Conservation (phyloP, 768 basidiomycete species). For the Russula griseocarnosa region DNA sequence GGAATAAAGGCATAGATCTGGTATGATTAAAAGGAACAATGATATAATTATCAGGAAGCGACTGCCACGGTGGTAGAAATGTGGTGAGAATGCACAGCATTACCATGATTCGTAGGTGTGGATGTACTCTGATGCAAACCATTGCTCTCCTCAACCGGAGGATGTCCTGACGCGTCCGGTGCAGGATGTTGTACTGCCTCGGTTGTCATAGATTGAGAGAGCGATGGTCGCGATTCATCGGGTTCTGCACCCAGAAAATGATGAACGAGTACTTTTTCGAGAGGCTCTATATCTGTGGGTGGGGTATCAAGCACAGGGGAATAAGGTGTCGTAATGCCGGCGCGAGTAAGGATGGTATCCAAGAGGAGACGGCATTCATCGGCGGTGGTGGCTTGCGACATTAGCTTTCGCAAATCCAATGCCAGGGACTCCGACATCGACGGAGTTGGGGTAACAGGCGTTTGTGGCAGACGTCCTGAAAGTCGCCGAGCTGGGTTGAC, state of each 20-base stretch:
- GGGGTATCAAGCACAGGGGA: slow-evolving; percentile 33
- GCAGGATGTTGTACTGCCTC: not conserved
- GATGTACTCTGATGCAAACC: not conserved
- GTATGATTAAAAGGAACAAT: slow-evolving; percentile 5
- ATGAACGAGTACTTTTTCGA: slow-evolving; percentile 19
- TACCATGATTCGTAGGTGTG: slow-evolving; percentile 5
- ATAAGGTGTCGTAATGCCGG: slow-evolving; percentile 28
- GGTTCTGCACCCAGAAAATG: slow-evolving; percentile 18
- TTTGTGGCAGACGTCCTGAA: slow-evolving; percentile 13
- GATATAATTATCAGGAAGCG: slow-evolving; percentile 18
- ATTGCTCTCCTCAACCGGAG: not conserved
- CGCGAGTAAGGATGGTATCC: slow-evolving; percentile 65
- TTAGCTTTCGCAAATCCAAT: slow-evolving; percentile 61
- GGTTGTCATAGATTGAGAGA: not conserved
- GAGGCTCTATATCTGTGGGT: slow-evolving; percentile 13
- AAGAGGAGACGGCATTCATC: slow-evolving; percentile 84
- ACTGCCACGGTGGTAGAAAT: slow-evolving; percentile 14
- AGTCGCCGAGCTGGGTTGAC: not conserved
- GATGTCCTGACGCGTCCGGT: not conserved
- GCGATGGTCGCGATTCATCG: not conserved
- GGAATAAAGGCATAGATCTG: slow-evolving; percentile 1
- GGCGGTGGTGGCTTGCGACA: slow-evolving; percentile 64
- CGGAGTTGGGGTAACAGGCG: slow-evolving; percentile 31
- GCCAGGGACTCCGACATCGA: slow-evolving; percentile 46
- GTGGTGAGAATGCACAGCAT: slow-evolving; percentile 13